Percentiles rank a stretch among this genome's conserved stretches.
These are phyloP conservation scores for Plenodomus lindquistii DNA, from an alignment of 2,329 filamentous ascomycete genomes.

Conservation along the genomic window DNA sequence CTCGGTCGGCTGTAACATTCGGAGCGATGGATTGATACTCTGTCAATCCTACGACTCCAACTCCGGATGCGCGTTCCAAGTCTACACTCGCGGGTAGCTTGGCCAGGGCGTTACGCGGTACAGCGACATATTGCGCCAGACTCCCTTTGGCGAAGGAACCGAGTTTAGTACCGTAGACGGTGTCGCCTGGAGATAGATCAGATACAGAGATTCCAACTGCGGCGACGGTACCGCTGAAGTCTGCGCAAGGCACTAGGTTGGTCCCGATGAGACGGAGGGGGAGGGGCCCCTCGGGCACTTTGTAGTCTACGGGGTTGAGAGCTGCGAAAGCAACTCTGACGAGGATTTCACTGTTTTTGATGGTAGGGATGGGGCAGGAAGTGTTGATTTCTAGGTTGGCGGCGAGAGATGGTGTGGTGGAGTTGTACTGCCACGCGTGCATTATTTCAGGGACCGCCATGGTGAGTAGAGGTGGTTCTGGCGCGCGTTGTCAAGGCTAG, in stretches of 20 bases:
- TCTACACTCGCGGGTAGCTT: slow-evolving; percentile 31
- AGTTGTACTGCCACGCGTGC: slow-evolving; percentile 62
- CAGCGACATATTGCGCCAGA: slow-evolving; percentile 44
- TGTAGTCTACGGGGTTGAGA: slow-evolving; percentile 69
- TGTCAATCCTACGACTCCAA: slow-evolving; percentile 45
- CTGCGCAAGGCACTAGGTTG: slow-evolving; percentile 50
- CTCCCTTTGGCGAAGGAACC: slow-evolving; percentile 39
- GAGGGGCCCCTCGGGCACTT: slow-evolving; percentile 57
- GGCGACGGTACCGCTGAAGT: slow-evolving; percentile 57
- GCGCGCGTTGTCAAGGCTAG: no score
- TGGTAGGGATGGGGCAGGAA: slow-evolving; percentile 47
- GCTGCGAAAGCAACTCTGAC: slow-evolving; percentile 58
- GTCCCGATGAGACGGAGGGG: slow-evolving; percentile 40
- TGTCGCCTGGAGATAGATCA: slow-evolving; percentile 40
- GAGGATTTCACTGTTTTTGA: slow-evolving; percentile 54
- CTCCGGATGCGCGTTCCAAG: slow-evolving; percentile 41
- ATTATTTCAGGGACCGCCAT: slow-evolving; percentile 47
- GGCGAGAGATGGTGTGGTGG: slow-evolving; percentile 53
- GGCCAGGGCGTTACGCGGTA: slow-evolving; percentile 21
- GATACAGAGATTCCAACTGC: slow-evolving; percentile 32
- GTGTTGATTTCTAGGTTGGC: slow-evolving; percentile 56
- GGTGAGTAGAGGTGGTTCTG: slow-evolving; percentile 1
- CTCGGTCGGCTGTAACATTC: slow-evolving; percentile 36
- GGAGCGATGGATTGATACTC: slow-evolving; percentile 45
- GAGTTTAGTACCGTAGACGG: slow-evolving; percentile 46